Base-by-base conservation (phyloP, 345 rosid species). In the Cardiospermum halicacabum region DNA sequence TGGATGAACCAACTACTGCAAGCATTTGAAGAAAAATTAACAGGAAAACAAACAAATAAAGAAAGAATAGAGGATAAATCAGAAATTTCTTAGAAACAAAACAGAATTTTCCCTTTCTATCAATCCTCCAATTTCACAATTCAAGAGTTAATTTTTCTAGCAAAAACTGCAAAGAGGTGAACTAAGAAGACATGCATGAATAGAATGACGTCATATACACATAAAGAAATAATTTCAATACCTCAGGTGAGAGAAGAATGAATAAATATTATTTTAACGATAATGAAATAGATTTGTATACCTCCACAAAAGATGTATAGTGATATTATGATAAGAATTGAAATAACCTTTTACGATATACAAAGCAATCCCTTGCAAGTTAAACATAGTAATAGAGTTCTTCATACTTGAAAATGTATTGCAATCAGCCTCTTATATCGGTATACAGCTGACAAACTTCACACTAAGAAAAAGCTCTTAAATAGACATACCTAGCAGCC, bases 1-100 rank as follows among this genome's bases (percentile, higher is more conserved):
- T 68, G 9, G 66, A 68, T 56, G 85, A 65, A 70, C 58, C 71
- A 43, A 57, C 39, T 57, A 78, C 96, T 82, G 82, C 69, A 78
- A 32, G 49, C 37, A 62, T 48, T 63, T 50, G 19, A 11, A 11
- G 58, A 26, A 39, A n/a, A 53, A 45, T 30, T 18, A 47, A 47
- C 7, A 45, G 11, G 50, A 45, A 47, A 18, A 10, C 27, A 19
- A 28, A 48, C 39, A 4, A 34, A 34, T 34, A 34, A 34, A 4
- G 6, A 30, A 1, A 26, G 18, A 39, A 28, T n/a, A 65, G 31
- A 2, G 9, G 4, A 0, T 5, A 13, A 42, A 64, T 37, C 10
- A 30, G 36, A 45, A 39, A 27, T 25, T 3, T 24, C 57, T 49
- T 27, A 26, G 0, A 32, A 28, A n/a, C 11, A 13, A 18, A 45